Base-by-base conservation (phyloP, 2,329 filamentous ascomycete genomes). In the Calycina herbarum region DNA sequence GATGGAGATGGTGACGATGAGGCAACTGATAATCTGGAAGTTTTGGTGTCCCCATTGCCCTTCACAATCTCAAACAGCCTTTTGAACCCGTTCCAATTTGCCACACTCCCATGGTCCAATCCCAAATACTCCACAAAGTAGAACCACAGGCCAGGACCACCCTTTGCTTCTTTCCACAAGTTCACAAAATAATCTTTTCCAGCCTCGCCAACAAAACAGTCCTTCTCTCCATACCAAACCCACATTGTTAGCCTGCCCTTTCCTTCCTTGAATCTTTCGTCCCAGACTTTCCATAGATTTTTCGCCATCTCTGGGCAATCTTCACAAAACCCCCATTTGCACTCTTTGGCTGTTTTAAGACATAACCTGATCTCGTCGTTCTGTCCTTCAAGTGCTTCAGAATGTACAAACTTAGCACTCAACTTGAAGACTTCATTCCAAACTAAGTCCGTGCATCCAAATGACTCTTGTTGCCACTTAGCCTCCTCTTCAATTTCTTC, bases 181-280 rank as follows among this genome's bases (percentile, higher is more conserved):
- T 75, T 57, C 64, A 81, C 75, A 59, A 82, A 79, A 72, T 81
- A 82, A 51, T 72, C 63, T 71, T 76, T 75, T 2, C 81, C 81
- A 13, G 73, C 73, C 56, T 75, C 75, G 0, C 79, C 80, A 57
- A 80, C 79, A 78, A 83, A 75, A 1, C 76, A 68, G 72, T 83
- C 82, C 2, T 71, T 74, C 17, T 73, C 76, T 1, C 76, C 69
- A 69, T 81, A 81, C 3, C 67, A 56, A 8, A 72, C 61, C 15
- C 65, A 64, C 0, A 75, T 60, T 6, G 40, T 70, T 35, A 75
- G 64, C 31, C 66, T 69, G 54, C 59, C 51, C 15, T 48, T 65
- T 27, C 64, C 68, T 2, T 66, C 59, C 11, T 62, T 58, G 7
- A 61, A 61, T 24, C 51, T 68, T 33, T 67, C 38, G 38, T 65